Base-by-base conservation (phyloP, 192 early-diverging fungal species). In the Backusella macrospora region DNA sequence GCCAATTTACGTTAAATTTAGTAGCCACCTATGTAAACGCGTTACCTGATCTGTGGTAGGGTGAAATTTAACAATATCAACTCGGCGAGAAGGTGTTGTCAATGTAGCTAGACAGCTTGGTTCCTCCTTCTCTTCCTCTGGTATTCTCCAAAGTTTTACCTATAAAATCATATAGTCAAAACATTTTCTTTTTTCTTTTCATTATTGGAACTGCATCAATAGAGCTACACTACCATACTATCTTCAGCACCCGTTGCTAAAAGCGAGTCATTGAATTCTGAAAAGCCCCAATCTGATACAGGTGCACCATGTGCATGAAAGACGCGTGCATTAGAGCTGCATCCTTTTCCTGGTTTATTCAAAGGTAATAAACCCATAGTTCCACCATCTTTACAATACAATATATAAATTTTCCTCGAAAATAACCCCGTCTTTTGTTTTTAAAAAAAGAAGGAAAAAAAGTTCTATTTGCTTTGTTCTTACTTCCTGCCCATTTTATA, bases 131-230 rank as follows among this genome's bases (percentile, higher is more conserved):
- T 70, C 45, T 29, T 65, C 29, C 29, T 34, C 47, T 2, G 79
- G 76, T 12, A 86, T 74, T 14, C 67, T 65, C 85, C 85, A 86
- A 12, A 86, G 64, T 78, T 86, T 86, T 40, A 86, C 75, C 85
- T 83, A 65, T 21, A 48, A 47, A 44, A 14, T 12, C 26, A 45
- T 13, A 68, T 5, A 49, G 8, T 9, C 26, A 21, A 59, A n/a
- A 23, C n/a, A 2, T n/a, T 40, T 69, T 8, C 9, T n/a, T 6
- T 37, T 44, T 47, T 10, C 10, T 10, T 1, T n/a, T 65, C 13
- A 18, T 42, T 37, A 45, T 38, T 37, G 21, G 38, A 39, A n/a
- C 29, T 34, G 2, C 2, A 34, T 34, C 29, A 34, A 34, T 34
- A 34, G 29, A 34, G 29, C 2, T 34, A 39, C 4, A 16, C 37